These are phyloP conservation scores for Phylloporus scabripes DNA, from an alignment of 768 basidiomycete genomes.

Conservation along the genomic window DNA sequence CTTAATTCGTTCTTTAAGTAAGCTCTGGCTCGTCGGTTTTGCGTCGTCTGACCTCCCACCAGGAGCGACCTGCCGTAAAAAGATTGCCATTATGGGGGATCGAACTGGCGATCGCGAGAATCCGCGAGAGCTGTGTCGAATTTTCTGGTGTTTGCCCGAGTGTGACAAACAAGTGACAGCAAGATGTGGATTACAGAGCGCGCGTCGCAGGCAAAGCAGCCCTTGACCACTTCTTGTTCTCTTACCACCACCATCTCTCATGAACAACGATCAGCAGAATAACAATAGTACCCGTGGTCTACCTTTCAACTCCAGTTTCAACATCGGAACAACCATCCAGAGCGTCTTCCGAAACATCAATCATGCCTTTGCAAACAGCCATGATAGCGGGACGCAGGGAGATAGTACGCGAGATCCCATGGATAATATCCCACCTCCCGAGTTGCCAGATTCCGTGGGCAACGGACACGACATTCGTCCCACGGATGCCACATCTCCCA, in stretches of 20 bases:
- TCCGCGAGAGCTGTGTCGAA: conserved; percentile 7
- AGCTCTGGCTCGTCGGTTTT: not conserved
- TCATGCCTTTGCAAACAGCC: conserved; percentile 23
- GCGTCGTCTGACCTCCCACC: not conserved
- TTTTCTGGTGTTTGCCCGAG: conserved; percentile 30
- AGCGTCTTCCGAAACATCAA: conserved; percentile 30
- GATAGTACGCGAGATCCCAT: not conserved
- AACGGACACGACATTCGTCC: not conserved
- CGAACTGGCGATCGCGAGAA: conserved; percentile 9
- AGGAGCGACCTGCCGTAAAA: not conserved
- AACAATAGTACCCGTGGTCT: conserved; percentile 3
- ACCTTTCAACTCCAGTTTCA: conserved; percentile 17
- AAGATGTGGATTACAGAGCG: not conserved
- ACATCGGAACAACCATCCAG: conserved; percentile 25
- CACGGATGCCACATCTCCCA: conserved; percentile 4
- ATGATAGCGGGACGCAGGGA: not conserved
- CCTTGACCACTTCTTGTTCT: conserved; percentile 10
- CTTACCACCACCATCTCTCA: conserved; percentile 15
- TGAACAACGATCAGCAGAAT: conserved; percentile 17
- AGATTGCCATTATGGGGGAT: conserved; percentile 4
- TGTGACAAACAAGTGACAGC: conserved; percentile 19
- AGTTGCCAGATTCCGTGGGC: conserved; percentile 2
- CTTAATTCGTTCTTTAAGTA: not conserved
- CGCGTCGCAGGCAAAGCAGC: not conserved
- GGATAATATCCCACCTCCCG: conserved; percentile 1